Conservation (phyloP, 208 protist species). For the Trypanosoma conorhini region DNA sequence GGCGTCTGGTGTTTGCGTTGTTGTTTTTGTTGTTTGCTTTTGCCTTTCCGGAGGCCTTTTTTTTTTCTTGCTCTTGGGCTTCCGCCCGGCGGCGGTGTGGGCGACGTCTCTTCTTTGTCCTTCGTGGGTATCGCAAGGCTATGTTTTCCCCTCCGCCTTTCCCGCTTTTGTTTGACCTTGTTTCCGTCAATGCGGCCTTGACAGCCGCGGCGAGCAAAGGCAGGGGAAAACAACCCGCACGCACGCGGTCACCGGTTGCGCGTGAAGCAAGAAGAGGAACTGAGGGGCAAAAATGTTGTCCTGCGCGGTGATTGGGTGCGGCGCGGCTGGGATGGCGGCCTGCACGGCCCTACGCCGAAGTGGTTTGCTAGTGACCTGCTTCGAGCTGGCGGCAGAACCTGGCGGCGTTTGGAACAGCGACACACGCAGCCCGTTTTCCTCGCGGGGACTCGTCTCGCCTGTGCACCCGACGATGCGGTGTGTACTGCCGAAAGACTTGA, state of each 20-base stretch:
- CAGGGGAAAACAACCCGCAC: neutral
- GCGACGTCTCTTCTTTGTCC: neutral
- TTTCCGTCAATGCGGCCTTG: too few species aligned
- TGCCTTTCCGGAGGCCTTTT: neutral
- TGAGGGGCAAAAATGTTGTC: constrained; percentile 57
- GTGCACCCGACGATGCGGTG: constrained; percentile 84
- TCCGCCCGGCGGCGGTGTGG: neutral
- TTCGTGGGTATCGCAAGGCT: neutral
- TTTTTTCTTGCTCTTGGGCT: neutral
- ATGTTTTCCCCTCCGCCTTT: constrained; percentile 6
- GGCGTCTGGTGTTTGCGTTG: neutral
- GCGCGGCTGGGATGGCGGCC: constrained; percentile 84
- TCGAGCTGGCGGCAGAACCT: constrained; percentile 57
- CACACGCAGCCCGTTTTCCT: constrained; percentile 65
- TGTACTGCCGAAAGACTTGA: constrained; percentile 85
- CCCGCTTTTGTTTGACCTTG: neutral
- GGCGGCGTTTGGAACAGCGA: constrained; percentile 84
- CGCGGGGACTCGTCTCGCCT: constrained; percentile 69
- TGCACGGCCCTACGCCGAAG: constrained; percentile 59
- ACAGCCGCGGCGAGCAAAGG: neutral
- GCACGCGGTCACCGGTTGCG: neutral
- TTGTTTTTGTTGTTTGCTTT: constrained; percentile 7
- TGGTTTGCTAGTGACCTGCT: constrained; percentile 87
- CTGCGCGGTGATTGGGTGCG: constrained; percentile 88
- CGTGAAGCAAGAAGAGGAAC: constrained; percentile 19